Evolutionary conservation across 768 basidiomycete genomes (phyloP).

Genomic region (Naganishia onofrii): DNA sequence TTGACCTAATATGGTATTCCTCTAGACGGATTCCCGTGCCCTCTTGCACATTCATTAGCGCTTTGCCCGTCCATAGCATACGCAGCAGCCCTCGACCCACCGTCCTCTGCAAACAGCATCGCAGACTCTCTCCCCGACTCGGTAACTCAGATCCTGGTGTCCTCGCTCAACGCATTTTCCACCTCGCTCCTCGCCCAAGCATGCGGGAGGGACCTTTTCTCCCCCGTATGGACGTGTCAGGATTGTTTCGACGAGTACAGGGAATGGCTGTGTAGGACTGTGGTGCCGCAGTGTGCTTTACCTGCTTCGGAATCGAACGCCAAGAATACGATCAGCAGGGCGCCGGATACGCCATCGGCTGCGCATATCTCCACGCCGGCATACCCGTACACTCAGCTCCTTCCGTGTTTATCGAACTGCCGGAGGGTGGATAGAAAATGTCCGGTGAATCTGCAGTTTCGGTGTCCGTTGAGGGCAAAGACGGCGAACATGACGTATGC

Average conservation of each 20-base stretch:
- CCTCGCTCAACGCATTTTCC: slow-evolving; percentile 45
- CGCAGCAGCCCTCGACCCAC: slow-evolving; percentile 41
- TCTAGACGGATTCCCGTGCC: slow-evolving; percentile 47
- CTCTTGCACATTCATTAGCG: slow-evolving; percentile 40
- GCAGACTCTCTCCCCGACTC: slow-evolving; percentile 34
- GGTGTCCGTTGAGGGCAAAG: slow-evolving; percentile 42
- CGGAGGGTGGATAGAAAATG: slow-evolving; percentile 47
- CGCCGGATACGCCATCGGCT: slow-evolving; percentile 29
- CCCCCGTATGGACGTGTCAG: slow-evolving; percentile 47
- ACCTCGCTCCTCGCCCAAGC: slow-evolving; percentile 45
- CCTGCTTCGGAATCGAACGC: neutral
- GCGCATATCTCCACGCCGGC: slow-evolving; percentile 17
- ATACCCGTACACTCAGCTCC: slow-evolving; percentile 45
- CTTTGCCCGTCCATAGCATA: slow-evolving; percentile 48
- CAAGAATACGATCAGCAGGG: slow-evolving; percentile 33
- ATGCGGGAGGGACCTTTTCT: slow-evolving; percentile 51
- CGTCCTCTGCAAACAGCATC: slow-evolving; percentile 12
- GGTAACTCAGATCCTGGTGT: slow-evolving; percentile 34
- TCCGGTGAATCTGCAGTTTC: slow-evolving; percentile 49
- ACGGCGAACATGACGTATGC: slow-evolving; percentile 46
- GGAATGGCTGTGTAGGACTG: slow-evolving; percentile 48
- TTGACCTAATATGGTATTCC: neutral
- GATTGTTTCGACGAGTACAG: slow-evolving; percentile 49
- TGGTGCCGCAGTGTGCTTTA: slow-evolving; percentile 44
- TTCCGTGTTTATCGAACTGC: slow-evolving; percentile 49